These are phyloP conservation scores for Amphichorda felina DNA, from an alignment of 2,329 filamentous ascomycete species.

Conservation along the genomic window DNA sequence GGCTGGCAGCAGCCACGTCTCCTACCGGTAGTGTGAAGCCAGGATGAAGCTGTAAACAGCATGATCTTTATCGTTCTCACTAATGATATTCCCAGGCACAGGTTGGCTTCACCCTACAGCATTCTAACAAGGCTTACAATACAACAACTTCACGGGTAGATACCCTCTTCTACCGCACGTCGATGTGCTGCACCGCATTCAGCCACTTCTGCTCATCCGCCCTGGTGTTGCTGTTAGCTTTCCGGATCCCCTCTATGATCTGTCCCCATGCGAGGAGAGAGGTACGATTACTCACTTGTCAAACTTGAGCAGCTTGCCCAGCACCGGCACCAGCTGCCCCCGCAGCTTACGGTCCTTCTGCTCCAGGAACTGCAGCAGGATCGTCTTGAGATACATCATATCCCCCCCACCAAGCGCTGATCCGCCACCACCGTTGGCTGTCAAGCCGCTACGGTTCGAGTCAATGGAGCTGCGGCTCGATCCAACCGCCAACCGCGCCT, in stretches of 20 bases:
- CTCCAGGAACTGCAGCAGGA: conserved; percentile 70
- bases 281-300: conserved; percentile 46
- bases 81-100: too few relatives aligned
- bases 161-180: conserved; percentile 20
- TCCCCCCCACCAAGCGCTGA: conserved; percentile 24
- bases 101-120: too few relatives aligned
- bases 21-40: too few relatives aligned
- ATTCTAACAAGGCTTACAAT: too few relatives aligned
- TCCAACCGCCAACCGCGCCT: conserved; percentile 29
- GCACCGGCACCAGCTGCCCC: conserved; percentile 63
- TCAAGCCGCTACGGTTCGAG: conserved; percentile 19
- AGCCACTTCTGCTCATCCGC: conserved; percentile 79
- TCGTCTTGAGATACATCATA: conserved; percentile 64
- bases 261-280: background rate
- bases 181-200: conserved; percentile 52
- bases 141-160: too few relatives aligned
- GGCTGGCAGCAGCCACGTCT: too few relatives aligned
- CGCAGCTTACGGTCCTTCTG: conserved; percentile 68
- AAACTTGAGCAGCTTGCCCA: conserved; percentile 66
- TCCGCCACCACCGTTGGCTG: conserved; percentile 11
- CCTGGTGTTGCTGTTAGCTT: conserved; percentile 21
- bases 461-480: conserved; percentile 30
- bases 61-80: too few relatives aligned
- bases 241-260: background rate
- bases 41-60: too few relatives aligned